Evolutionary conservation across 2,329 filamentous ascomycete species (phyloP).

Genomic region (Albophoma yamanashiensis): DNA sequence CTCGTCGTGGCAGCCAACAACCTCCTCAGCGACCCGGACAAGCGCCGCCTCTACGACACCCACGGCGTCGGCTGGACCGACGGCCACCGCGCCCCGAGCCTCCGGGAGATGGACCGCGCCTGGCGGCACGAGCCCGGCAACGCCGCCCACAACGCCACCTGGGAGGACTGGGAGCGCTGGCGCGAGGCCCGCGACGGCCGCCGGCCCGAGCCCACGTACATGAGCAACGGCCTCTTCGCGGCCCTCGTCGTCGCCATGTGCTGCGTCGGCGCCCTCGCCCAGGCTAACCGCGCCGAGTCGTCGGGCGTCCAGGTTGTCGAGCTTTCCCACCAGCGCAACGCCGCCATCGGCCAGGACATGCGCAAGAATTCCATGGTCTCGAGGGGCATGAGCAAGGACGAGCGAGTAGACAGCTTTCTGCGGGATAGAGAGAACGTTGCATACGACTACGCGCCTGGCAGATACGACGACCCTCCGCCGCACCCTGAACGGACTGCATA

Average conservation of each 20-base stretch:
- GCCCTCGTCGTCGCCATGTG: slow-evolving; percentile 58
- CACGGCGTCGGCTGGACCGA: slow-evolving; percentile 72
- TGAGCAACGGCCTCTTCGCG: slow-evolving; percentile 71
- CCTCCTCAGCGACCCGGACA: slow-evolving; percentile 72
- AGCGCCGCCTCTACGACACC: slow-evolving; percentile 70
- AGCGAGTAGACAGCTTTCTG: slow-evolving; percentile 68
- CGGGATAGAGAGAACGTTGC: slow-evolving; percentile 51
- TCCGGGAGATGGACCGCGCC: slow-evolving; percentile 28
- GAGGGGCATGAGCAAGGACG: slow-evolving; percentile 43
- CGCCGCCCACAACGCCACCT: slow-evolving; percentile 68
- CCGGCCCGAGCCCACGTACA: slow-evolving; percentile 44
- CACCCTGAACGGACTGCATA: slow-evolving; percentile 3
- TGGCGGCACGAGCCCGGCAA: slow-evolving; percentile 40
- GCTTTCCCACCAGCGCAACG: slow-evolving; percentile 53
- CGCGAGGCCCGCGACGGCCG: slow-evolving; percentile 41
- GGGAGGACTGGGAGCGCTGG: slow-evolving; percentile 95
- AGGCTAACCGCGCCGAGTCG: slow-evolving; percentile 58
- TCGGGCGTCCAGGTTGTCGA: slow-evolving; percentile 54
- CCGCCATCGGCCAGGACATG: slow-evolving; percentile 52
- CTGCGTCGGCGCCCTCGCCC: slow-evolving; percentile 58
- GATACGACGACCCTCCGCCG: slow-evolving; percentile 13
- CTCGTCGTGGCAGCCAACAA: slow-evolving; percentile 81
- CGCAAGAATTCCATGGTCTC: slow-evolving; percentile 40
- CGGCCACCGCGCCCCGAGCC: slow-evolving; percentile 40
- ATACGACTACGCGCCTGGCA: slow-evolving; percentile 20